Percentiles rank a stretch among this genome's conserved stretches.
phyloP scores from a whole-genome alignment of 2,329 filamentous ascomycete genomes.

The Aspergillus pseudoglaucus region DNA sequence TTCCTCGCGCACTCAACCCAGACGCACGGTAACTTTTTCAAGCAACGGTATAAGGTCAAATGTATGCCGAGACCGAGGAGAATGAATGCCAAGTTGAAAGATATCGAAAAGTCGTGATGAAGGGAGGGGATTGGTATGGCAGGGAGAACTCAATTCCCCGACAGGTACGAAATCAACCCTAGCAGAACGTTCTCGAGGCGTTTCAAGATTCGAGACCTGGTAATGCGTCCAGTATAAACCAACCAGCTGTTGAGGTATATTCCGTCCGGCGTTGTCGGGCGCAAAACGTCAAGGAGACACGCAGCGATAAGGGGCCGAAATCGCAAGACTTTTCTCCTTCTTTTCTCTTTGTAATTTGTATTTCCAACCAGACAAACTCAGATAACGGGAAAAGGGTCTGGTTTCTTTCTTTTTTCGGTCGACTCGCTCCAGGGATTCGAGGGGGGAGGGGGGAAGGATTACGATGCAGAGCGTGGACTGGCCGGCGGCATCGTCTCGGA shows the following conservation, averaged over 20 bases:
- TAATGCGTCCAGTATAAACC: slow-evolving; percentile 2
- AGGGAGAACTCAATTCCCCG: slow-evolving; percentile 9
- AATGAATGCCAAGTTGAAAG: neutral
- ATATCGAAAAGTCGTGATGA: neutral
- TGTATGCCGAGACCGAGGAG: neutral
- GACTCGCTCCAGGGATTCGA: neutral
- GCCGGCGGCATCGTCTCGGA: slow-evolving; percentile 15
- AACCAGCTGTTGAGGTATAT: neutral
- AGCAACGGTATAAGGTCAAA: neutral
- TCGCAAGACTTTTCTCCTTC: neutral
- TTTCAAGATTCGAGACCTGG: slow-evolving; percentile 1
- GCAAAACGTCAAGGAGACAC: slow-evolving; percentile 10
- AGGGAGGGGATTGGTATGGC: neutral
- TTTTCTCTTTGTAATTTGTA: neutral
- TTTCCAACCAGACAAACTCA: neutral
- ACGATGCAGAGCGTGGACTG: slow-evolving; percentile 9
- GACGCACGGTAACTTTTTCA: neutral
- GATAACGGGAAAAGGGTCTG: neutral
- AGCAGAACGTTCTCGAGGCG: neutral
- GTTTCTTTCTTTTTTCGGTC: neutral
- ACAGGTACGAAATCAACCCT: slow-evolving; percentile 1
- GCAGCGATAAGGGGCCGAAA: neutral
- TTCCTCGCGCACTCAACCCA: neutral
- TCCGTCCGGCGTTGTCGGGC: slow-evolving; percentile 11
- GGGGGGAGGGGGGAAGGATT: slow-evolving; percentile 6